phyloP scores from a whole-genome alignment of 331 rosid genomes.

The Rosa hybrid region DNA sequence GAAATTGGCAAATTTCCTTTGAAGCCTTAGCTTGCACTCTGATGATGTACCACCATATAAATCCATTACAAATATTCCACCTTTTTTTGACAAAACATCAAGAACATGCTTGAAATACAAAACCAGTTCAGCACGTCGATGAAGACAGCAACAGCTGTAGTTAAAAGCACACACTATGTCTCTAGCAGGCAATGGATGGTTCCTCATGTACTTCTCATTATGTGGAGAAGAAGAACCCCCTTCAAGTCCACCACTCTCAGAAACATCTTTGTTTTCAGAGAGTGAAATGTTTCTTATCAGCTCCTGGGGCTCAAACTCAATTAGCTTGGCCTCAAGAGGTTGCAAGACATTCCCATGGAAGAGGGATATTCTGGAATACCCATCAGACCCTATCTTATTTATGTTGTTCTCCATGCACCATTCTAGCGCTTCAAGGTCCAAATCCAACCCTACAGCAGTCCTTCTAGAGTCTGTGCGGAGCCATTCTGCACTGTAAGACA shows the following conservation, averaged over 20 bases:
- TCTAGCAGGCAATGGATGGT: conserved; percentile 51
- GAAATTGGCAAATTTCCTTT: conserved; percentile 80
- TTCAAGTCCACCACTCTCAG: conserved; percentile 32
- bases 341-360: conserved; percentile 89
- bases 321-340: conserved; percentile 71
- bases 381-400: conserved; percentile 69
- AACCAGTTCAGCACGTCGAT: conserved; percentile 75
- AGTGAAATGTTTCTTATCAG: conserved; percentile 48
- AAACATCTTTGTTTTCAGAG: conserved; percentile 33
- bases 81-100: conserved; percentile 62
- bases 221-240: conserved; percentile 37
- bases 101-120: conserved; percentile 76
- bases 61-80: conserved; percentile 96
- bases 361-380: conserved; percentile 74
- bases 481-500: conserved; percentile 75
- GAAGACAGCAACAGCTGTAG: conserved; percentile 98
- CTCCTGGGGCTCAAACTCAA: conserved; percentile 46
- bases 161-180: conserved; percentile 93
- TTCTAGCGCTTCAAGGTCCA: conserved; percentile 73
- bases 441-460: conserved; percentile 89
- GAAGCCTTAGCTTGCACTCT: conserved; percentile 77
- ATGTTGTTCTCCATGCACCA: conserved; percentile 90
- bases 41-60: conserved; percentile 96
- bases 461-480: conserved; percentile 75
- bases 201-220: conserved; percentile 36